Conservation (phyloP, 345 rosid genomes). For the Mangifera indica region DNA sequence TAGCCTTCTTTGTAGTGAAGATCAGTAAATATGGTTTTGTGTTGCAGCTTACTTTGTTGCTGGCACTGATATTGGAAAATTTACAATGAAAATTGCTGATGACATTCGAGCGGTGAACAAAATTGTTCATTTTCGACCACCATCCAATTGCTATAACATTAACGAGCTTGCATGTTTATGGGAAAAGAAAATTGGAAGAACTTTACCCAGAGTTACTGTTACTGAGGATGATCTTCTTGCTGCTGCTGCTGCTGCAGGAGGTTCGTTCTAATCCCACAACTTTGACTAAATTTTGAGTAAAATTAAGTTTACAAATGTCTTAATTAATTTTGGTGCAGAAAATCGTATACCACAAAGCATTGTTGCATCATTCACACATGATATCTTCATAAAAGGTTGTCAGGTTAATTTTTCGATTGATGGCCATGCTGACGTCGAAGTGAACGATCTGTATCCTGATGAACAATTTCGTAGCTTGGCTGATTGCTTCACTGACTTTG, state of each 20-base stretch:
- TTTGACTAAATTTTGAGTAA: too few species aligned
- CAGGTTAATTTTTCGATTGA: conserved; percentile 50
- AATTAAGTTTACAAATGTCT: not conserved
- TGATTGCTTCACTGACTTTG: conserved; percentile 52
- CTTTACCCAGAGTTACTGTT: conserved; percentile 52
- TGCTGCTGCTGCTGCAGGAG: conserved; percentile 58
- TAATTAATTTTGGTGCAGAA: conserved; percentile 33
- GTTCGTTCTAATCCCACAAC: conserved; percentile 16
- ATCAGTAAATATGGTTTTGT: too few species aligned
- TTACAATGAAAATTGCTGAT: conserved; percentile 60
- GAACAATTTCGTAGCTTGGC: conserved; percentile 50
- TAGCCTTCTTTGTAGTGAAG: too few species aligned
- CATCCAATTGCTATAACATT: conserved; percentile 50
- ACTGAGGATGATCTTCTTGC: conserved; percentile 50
- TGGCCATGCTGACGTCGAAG: conserved; percentile 40
- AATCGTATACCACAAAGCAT: conserved; percentile 55
- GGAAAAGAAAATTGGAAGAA: conserved; percentile 60
- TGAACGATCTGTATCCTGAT: conserved; percentile 42
- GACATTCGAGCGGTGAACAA: conserved; percentile 52
- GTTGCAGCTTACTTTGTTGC: conserved; percentile 60
- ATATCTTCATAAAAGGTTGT: conserved; percentile 69
- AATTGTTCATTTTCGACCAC: conserved; percentile 59
- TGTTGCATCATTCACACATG: conserved; percentile 74
- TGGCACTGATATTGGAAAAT: conserved; percentile 68
- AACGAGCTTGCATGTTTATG: conserved; percentile 68